phyloP scores from a whole-genome alignment of 371 early-diverging fungal genomes.

The Apophysomyces elegans region DNA sequence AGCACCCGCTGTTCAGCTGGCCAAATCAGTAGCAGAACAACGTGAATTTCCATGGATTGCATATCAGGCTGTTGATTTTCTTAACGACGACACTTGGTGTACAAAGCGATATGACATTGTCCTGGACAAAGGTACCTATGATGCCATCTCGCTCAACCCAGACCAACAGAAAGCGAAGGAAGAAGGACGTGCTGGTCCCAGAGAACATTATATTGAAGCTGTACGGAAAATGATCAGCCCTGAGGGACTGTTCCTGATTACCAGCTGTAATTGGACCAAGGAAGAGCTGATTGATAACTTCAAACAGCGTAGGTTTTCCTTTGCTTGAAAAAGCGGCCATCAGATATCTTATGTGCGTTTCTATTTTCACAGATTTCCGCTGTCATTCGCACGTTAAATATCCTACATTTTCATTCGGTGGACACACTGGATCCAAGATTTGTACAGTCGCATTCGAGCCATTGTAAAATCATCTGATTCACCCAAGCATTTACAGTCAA shows the following conservation, averaged over 20 bases:
- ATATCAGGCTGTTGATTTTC: conserved; percentile 68
- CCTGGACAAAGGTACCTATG: conserved; percentile 93
- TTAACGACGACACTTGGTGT: conserved; percentile 53
- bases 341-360: not conserved
- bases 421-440: conserved; percentile 83
- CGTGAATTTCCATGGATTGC: conserved; percentile 46
- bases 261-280: conserved; percentile 94
- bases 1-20: conserved; percentile 71
- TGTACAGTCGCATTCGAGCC: conserved; percentile 78
- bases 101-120: conserved; percentile 60
- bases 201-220: conserved; percentile 37
- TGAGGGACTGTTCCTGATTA: conserved; percentile 73
- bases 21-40: conserved; percentile 57
- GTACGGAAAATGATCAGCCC: conserved; percentile 38
- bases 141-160: conserved; percentile 84
- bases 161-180: conserved; percentile 48
- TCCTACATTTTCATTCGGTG: conserved; percentile 88
- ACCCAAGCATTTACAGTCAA: too few species aligned
- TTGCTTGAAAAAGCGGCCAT: conserved; percentile 7
- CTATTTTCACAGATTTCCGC: conserved; percentile 52
- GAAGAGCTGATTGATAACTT: conserved; percentile 78
- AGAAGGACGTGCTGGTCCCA: conserved; percentile 37
- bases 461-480: not conserved
- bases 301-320: conserved; percentile 45
- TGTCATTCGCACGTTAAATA: conserved; percentile 77